phyloP scores from a whole-genome alignment of 306 rosid species.

The Prunus fruticosa region DNA sequence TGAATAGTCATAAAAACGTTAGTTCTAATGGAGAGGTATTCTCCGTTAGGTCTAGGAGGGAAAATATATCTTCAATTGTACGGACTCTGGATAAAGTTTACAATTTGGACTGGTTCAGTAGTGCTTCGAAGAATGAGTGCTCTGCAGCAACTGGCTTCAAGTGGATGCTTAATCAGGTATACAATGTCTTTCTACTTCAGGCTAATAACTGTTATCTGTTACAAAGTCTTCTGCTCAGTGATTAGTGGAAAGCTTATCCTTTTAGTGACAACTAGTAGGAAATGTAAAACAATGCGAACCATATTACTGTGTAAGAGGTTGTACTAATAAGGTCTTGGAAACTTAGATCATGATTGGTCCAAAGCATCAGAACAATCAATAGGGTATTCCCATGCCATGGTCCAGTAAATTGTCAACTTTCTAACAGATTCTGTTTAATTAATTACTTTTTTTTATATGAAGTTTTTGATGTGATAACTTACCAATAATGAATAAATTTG shows the following conservation, averaged over 20 bases:
- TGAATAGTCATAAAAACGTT: constrained; percentile 76
- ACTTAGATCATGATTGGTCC: background rate
- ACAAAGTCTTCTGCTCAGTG: background rate
- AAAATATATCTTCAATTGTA: constrained; percentile 61
- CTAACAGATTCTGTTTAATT: background rate
- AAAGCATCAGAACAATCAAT: background rate
- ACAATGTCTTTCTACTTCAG: background rate
- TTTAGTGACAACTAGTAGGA: background rate
- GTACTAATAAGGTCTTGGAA: background rate
- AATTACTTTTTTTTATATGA: background rate
- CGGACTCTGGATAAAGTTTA: constrained; percentile 77
- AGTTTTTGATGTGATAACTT: background rate
- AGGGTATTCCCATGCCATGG: background rate
- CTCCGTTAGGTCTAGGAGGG: constrained; percentile 64
- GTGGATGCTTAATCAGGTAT: constrained; percentile 99
- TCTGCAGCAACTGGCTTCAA: constrained; percentile 94
- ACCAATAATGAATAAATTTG: background rate
- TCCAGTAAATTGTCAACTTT: background rate
- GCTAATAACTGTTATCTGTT: background rate
- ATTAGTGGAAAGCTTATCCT: background rate
- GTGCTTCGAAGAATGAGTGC: constrained; percentile 95
- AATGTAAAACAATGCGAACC: background rate
- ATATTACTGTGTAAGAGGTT: background rate
- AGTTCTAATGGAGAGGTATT: constrained; percentile 94
- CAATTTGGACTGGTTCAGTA: constrained; percentile 88